A percentile compares a stretch with the other conserved stretches of the same genome.
Evolutionary conservation across 306 rosid genomes (phyloP).

Genomic region (Mucuna pruriens): DNA sequence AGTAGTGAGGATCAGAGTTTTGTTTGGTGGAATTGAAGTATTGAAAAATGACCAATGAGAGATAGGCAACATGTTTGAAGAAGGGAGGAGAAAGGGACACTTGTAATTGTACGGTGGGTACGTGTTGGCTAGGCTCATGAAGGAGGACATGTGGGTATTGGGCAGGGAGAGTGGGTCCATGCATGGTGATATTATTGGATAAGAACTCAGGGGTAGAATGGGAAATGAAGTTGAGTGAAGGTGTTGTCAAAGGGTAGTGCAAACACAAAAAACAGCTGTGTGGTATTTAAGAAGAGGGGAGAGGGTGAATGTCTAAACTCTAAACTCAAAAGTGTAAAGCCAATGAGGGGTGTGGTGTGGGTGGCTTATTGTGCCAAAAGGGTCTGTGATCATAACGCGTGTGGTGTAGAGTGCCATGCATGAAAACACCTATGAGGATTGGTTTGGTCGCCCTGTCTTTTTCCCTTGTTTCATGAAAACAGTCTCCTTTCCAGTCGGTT

Average conservation of each 20-base stretch:
- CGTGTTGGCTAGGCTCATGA: constrained; percentile 60
- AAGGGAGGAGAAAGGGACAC: constrained; percentile 63
- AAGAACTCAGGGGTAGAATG: constrained; percentile 27
- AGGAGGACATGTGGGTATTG: constrained; percentile 51
- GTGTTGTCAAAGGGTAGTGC: too few relatives aligned
- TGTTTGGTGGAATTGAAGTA: constrained; percentile 13
- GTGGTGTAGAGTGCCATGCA: constrained; percentile 69
- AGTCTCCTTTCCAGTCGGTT: constrained; percentile 50
- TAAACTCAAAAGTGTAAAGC: too few relatives aligned
- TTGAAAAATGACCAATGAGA: constrained; percentile 48
- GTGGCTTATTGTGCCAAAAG: constrained; percentile 17
- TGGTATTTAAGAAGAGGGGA: not conserved
- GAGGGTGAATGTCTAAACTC: not conserved
- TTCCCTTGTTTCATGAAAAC: not conserved
- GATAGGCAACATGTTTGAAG: constrained; percentile 61
- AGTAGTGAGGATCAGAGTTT: not conserved
- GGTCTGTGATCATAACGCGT: constrained; percentile 45
- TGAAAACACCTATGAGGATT: constrained; percentile 76
- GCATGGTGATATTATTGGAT: constrained; percentile 51
- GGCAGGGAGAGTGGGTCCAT: constrained; percentile 58
- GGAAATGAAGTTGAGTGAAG: constrained; percentile 1
- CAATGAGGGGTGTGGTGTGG: constrained; percentile 38
- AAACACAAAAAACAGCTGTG: too few relatives aligned
- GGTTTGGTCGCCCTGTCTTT: constrained; percentile 51
- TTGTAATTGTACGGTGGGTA: constrained; percentile 70